Evolutionary conservation across 192 early-diverging fungal species (phyloP), one percentile per base, ranked within the genome.

Genomic region (Backusella westeae): DNA sequence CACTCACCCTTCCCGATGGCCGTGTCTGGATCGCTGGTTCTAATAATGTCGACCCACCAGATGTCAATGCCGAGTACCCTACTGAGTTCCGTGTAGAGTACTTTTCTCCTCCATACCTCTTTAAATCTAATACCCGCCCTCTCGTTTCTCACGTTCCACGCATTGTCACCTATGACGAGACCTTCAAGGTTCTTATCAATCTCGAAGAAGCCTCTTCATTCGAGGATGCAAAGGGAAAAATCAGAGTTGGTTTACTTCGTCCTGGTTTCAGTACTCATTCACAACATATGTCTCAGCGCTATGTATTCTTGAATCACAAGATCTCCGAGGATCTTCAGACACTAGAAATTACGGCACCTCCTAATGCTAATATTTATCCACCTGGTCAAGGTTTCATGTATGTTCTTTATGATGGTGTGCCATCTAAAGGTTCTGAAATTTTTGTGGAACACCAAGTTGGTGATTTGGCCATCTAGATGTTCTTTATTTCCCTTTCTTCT

Each of bases 11-110:
- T 35, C 85, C 85, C 7, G 89, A 90, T 70, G 90, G 89, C 19
- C 78, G 85, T 19, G 83, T 92, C 42, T 81, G 87, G 77, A 85
- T 91, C 35, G 83, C 87, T 5, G 90, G 89, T 14, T 90, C 88
- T 19, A 88, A 87, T 65, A 86, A 86, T 52, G 87, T 89, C 70
- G 80, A 78, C n/a, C 77, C 80, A 6, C 63, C 75, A 41, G 80
- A 71, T 73, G 26, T 49, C 23, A 77, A 69, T 59, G 81, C 82
- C 21, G 72, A 78, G 3, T 86, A 78, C 66, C 87, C 87, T 2
- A 89, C 87, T 34, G 87, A 89, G 68, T 89, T 85, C 77, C 83
- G 87, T 49, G 85, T 85, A 21, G 87, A 88, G 73, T 78, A 77
- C 49, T 88, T 85, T 53, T 86, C 85, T 23, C 87, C 87, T 46